Percentiles rank a stretch among this genome's conserved stretches.
Conservation (phyloP, 768 basidiomycete genomes). For the Gyrodon lividus region DNA sequence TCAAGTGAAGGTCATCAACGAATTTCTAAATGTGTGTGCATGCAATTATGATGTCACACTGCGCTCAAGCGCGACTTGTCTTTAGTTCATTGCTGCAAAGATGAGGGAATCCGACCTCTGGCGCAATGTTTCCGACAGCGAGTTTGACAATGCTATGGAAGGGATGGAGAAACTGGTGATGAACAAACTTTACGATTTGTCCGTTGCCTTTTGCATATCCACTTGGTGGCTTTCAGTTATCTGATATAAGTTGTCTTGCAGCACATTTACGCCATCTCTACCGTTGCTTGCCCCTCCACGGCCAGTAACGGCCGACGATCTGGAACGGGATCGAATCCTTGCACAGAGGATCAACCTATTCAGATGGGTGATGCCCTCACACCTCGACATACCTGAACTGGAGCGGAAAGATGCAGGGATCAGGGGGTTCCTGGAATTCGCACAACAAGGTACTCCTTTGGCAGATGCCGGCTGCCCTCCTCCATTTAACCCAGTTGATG, state of each 20-base stretch:
- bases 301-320: constrained; percentile 87
- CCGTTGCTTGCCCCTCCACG: constrained; percentile 62
- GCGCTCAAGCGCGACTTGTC: constrained; percentile 16
- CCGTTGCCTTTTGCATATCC: constrained; percentile 33
- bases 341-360: constrained; percentile 89
- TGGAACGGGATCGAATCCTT: constrained; percentile 93
- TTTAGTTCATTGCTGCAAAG: constrained; percentile 82
- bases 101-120: constrained; percentile 87
- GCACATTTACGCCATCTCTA: constrained; percentile 91
- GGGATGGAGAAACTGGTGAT: constrained; percentile 99
- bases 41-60: not conserved
- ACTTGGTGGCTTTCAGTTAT: not conserved
- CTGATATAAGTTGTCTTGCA: constrained; percentile 32
- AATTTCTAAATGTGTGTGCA: constrained; percentile 72
- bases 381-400: constrained; percentile 85
- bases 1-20: constrained; percentile 93
- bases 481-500: constrained; percentile 1
- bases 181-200: constrained; percentile 97
- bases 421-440: constrained; percentile 84
- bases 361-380: constrained; percentile 83
- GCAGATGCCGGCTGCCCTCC: not conserved
- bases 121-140: constrained; percentile 71
- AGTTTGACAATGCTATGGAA: constrained; percentile 97
- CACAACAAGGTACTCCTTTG: constrained; percentile 67
- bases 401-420: constrained; percentile 48